These are phyloP conservation scores for Sporobolomyces pararoseus DNA, from an alignment of 768 basidiomycete species.

Conservation along the genomic window DNA sequence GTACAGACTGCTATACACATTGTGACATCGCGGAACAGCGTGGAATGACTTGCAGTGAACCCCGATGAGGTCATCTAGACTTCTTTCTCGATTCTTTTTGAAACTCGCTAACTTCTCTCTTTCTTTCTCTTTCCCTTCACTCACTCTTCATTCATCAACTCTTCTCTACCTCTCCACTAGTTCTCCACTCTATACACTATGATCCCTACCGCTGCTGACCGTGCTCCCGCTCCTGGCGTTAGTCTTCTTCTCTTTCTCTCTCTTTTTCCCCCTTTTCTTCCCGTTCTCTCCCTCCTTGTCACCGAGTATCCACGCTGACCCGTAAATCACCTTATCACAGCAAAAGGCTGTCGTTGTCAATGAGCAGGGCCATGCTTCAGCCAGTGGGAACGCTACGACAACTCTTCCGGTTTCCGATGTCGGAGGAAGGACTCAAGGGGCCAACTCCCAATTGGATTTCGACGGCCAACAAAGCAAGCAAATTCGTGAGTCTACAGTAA, in stretches of 20 bases:
- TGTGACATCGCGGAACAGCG: too few species aligned
- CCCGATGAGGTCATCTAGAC: too few species aligned
- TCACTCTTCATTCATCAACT: background rate
- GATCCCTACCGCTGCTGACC: conserved; percentile 19
- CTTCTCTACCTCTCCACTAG: background rate
- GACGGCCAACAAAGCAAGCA: conserved; percentile 12
- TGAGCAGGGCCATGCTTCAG: background rate
- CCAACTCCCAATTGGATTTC: conserved; percentile 5
- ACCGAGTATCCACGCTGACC: background rate
- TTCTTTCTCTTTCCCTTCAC: background rate
- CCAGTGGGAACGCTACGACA: conserved; percentile 10
- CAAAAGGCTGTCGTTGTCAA: conserved; percentile 11
- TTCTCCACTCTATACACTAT: background rate
- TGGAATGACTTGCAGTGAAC: too few species aligned
- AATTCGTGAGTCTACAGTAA: background rate
- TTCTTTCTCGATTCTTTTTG: too few species aligned
- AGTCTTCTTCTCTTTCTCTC: background rate
- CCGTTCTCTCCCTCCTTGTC: background rate
- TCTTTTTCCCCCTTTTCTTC: too few species aligned
- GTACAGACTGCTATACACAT: too few species aligned
- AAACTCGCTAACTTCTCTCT: too few species aligned
- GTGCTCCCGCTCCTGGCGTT: conserved; percentile 7
- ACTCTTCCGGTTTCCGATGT: conserved; percentile 13
- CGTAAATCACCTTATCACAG: background rate
- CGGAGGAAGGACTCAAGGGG: background rate